A percentile compares a stretch with the other conserved stretches of the same genome.
These are phyloP conservation scores for Neurospora tetraspora DNA, from an alignment of 495 filamentous ascomycete species.

Conservation along the genomic window DNA sequence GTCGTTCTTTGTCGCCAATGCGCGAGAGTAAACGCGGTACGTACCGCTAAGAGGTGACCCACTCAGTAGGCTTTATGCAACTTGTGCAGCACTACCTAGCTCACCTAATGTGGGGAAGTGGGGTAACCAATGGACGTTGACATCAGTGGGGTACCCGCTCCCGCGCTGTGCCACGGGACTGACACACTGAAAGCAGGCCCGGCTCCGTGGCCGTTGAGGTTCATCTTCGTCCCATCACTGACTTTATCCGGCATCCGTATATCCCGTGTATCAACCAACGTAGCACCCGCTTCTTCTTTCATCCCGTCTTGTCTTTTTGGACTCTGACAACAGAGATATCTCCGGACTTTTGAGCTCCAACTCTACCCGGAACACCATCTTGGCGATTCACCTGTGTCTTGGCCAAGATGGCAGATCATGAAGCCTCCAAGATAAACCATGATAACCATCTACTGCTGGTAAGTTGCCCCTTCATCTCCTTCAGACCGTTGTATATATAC, in stretches of 20 bases:
- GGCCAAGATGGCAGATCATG: constrained; percentile 33
- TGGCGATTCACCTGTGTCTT: not conserved
- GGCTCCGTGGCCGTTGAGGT: not conserved
- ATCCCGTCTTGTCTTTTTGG: not conserved
- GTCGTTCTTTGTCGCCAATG: not conserved
- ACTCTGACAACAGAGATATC: not conserved
- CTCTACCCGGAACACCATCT: not conserved
- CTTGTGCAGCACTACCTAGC: not conserved
- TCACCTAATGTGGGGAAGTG: not conserved
- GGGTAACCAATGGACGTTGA: not conserved
- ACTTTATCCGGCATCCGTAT: not conserved
- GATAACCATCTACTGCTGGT: constrained; percentile 40
- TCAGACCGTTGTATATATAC: not conserved
- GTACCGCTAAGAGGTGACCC: not conserved
- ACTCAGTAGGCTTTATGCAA: not conserved
- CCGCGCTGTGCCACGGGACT: not conserved
- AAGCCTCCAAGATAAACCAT: constrained; percentile 35
- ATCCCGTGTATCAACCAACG: not conserved
- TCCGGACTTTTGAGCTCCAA: not conserved
- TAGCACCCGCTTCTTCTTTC: not conserved
- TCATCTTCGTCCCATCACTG: not conserved
- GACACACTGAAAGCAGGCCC: not conserved
- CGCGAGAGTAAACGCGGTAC: not conserved
- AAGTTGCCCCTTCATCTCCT: constrained; percentile 6
- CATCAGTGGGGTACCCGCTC: not conserved